These are phyloP conservation scores for Peniophora sp. DNA, from an alignment of 1,284 basidiomycete genomes.

Conservation along the genomic window DNA sequence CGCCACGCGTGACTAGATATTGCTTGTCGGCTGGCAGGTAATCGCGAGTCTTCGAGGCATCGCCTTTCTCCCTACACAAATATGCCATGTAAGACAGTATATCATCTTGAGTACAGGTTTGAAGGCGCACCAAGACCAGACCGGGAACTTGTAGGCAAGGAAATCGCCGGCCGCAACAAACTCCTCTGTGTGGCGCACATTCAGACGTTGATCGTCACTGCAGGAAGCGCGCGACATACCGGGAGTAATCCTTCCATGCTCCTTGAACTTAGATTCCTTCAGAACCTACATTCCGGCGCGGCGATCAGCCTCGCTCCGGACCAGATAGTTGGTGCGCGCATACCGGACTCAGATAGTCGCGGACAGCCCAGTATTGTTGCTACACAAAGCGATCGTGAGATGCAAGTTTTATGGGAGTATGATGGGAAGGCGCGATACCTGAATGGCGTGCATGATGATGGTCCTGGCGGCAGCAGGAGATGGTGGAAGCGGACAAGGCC, in stretches of 20 bases:
- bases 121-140: constrained; percentile 79
- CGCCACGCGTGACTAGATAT: constrained; percentile 89
- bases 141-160: constrained; percentile 90
- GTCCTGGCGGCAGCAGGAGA: not conserved
- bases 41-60: constrained; percentile 77
- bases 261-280: constrained; percentile 98
- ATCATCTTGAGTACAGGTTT: constrained; percentile 1
- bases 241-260: constrained; percentile 93
- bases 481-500: too few relatives aligned
- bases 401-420: not conserved
- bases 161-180: constrained; percentile 95
- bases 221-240: constrained; percentile 47
- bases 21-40: constrained; percentile 94
- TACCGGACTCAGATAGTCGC: constrained; percentile 95
- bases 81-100: not conserved
- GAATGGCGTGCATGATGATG: constrained; percentile 59
- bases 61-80: constrained; percentile 75
- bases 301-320: constrained; percentile 4
- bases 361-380: constrained; percentile 92
- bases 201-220: constrained; percentile 4
- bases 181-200: constrained; percentile 58
- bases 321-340: constrained; percentile 20
- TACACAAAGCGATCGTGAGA: constrained; percentile 17
- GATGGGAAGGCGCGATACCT: constrained; percentile 31
- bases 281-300: constrained; percentile 58